Percentiles rank a stretch among this genome's conserved stretches.
phyloP scores from a whole-genome alignment of 2,329 filamentous ascomycete species.

The Colletotrichum salicis region DNA sequence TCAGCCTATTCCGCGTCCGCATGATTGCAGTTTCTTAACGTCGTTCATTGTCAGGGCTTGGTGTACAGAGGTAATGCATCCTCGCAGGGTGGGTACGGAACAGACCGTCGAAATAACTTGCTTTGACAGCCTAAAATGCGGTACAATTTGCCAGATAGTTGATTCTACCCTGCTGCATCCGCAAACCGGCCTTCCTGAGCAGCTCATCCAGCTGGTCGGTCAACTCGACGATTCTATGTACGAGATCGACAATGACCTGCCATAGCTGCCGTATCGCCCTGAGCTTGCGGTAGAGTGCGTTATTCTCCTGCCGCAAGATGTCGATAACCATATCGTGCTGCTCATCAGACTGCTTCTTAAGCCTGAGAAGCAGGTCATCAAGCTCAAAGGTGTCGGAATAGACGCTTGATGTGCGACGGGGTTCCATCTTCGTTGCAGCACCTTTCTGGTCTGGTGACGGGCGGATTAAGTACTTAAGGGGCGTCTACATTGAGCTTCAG shows the following conservation, averaged over 20 bases:
- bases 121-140: background rate
- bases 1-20: background rate
- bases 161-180: background rate
- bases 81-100: background rate
- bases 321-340: background rate
- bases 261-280: background rate
- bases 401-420: background rate
- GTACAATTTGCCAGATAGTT: constrained; percentile 9
- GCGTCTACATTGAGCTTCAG: background rate
- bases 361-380: background rate
- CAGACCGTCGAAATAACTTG: background rate
- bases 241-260: background rate
- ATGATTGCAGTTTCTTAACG: background rate
- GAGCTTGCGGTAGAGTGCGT: background rate
- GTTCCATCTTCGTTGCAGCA: constrained; percentile 1
- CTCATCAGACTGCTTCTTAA: constrained; percentile 3
- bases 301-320: background rate
- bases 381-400: constrained; percentile 7
- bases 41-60: background rate
- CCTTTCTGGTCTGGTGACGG: background rate
- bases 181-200: background rate
- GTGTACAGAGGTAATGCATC: background rate
- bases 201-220: background rate
- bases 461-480: background rate
- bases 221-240: background rate